phyloP scores from a whole-genome alignment of 345 rosid genomes.

The Citrus inodora region DNA sequence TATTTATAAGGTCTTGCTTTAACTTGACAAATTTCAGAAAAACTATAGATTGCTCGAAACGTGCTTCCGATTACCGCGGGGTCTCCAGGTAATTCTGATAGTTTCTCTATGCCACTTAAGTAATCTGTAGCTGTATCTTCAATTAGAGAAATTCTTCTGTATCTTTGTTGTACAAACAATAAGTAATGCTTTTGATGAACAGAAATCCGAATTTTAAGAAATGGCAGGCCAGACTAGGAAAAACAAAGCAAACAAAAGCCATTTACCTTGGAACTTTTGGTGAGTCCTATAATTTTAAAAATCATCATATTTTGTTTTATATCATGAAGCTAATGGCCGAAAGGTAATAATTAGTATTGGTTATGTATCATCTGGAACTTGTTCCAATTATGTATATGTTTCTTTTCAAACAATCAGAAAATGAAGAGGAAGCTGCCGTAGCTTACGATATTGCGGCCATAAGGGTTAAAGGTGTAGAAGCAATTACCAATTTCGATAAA shows the following conservation, averaged over 20 bases:
- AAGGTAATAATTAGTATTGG: too few species aligned
- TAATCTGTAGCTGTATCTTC: too few species aligned
- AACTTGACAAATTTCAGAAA: constrained; percentile 9
- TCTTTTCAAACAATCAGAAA: constrained; percentile 6
- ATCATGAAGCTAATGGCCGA: too few species aligned
- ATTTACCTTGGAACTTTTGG: constrained; percentile 31
- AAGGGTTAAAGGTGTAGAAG: constrained; percentile 17
- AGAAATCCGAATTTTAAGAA: constrained; percentile 11
- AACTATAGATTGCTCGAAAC: constrained; percentile 13
- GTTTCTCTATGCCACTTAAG: neutral
- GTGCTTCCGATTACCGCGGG: constrained; percentile 18
- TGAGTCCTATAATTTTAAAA: neutral
- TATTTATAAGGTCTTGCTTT: neutral
- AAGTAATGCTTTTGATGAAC: neutral
- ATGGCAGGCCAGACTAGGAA: constrained; percentile 34
- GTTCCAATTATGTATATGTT: neutral
- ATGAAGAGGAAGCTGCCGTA: constrained; percentile 35
- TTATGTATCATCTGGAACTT: too few species aligned
- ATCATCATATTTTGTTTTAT: too few species aligned
- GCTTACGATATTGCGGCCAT: constrained; percentile 35
- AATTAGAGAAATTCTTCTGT: too few species aligned
- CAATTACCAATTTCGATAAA: constrained; percentile 25
- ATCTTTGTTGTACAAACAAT: too few species aligned
- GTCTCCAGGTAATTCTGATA: constrained; percentile 9
- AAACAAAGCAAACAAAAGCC: neutral